These are phyloP conservation scores for Rossbeevera mucosa DNA, from an alignment of 768 basidiomycete genomes.

Conservation along the genomic window DNA sequence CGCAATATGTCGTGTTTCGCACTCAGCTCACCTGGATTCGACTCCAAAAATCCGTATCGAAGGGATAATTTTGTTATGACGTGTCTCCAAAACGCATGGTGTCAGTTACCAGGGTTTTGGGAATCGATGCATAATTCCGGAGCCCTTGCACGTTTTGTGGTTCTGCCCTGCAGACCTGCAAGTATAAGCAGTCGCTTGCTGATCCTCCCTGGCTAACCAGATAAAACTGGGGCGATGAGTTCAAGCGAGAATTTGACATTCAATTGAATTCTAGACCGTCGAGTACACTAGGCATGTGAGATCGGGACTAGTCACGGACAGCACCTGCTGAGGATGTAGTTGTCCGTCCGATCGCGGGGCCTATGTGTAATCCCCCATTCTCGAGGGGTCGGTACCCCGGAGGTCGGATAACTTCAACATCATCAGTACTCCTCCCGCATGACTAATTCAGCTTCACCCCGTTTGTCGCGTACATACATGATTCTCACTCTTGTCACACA, in stretches of 20 bases:
- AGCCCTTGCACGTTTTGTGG: slow-evolving; percentile 14
- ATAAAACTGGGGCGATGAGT: slow-evolving; percentile 25
- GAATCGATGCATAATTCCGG: slow-evolving; percentile 19
- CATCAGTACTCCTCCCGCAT: slow-evolving; percentile 8
- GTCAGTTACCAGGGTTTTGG: slow-evolving; percentile 27
- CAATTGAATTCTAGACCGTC: slow-evolving; percentile 22
- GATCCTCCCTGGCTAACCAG: slow-evolving; percentile 16
- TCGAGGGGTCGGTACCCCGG: slow-evolving; percentile 13
- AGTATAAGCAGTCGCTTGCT: slow-evolving; percentile 14
- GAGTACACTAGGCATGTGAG: slow-evolving; percentile 7
- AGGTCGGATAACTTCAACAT: slow-evolving; percentile 10
- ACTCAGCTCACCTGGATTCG: slow-evolving; percentile 13
- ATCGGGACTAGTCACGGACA: slow-evolving; percentile 11
- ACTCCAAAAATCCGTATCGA: slow-evolving; percentile 13
- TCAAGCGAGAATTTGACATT: slow-evolving; percentile 26
- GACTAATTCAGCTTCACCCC: slow-evolving; percentile 13
- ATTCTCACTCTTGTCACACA: slow-evolving; percentile 6
- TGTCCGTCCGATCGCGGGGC: slow-evolving; percentile 7
- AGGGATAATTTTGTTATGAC: slow-evolving; percentile 15
- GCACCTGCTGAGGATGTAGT: slow-evolving; percentile 1
- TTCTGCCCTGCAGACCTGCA: slow-evolving; percentile 19
- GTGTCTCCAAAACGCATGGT: slow-evolving; percentile 24
- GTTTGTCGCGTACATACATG: slow-evolving; percentile 6
- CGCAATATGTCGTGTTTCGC: slow-evolving; percentile 22
- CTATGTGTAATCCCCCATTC: slow-evolving; percentile 11